Evolutionary conservation across 2,329 filamentous ascomycete genomes (phyloP), one percentile per base, ranked within the genome.

Genomic region (Aspergillus sclerotialis): DNA sequence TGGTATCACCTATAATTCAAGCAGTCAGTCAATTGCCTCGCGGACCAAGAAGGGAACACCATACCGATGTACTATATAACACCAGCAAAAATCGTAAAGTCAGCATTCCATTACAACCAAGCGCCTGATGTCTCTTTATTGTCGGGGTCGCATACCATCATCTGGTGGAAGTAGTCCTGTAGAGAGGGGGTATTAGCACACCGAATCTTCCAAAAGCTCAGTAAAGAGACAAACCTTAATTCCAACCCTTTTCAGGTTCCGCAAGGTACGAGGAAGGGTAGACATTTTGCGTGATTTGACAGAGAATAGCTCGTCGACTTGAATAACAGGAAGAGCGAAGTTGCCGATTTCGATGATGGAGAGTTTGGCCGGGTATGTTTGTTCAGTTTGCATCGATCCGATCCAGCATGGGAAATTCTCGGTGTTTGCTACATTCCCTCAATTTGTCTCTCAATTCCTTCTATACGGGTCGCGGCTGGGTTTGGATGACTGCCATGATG

Each of bases 161-260:
- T 76, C 73, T 96, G 92, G 67, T 85, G 83, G 67, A 79, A 83
- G 74, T 82, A 92, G 64, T 94, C 84, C 88, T 94, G 58, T 52
- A 52, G 43, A n/a, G n/a, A 53, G 46, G 31, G 38, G 26, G 16
- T 16, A 57, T 75, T 58, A 76, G 59, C 43, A 36, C 21, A 18
- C 10, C 15, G 12, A 19, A 36, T 33, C 23, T 32, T 52, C 49
- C 37, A 39, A 28, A 19, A 48, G 25, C 28, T 7, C 7, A 12
- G 16, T 24, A 7, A 14, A 6, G 10, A 18, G 28, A 18, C 33
- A 11, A 65, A 88, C 88, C 82, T 89, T 94, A 58, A 95, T 57
- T 36, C 92, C 92, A 60, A 94, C 78, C 68, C 78, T 82, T 72
- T 87, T 82, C 60, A 95, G 63, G 64, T 95, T 94, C 65, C 80